These are phyloP conservation scores for Crassisporium funariophilum DNA, from an alignment of 768 basidiomycete genomes.

Conservation along the genomic window DNA sequence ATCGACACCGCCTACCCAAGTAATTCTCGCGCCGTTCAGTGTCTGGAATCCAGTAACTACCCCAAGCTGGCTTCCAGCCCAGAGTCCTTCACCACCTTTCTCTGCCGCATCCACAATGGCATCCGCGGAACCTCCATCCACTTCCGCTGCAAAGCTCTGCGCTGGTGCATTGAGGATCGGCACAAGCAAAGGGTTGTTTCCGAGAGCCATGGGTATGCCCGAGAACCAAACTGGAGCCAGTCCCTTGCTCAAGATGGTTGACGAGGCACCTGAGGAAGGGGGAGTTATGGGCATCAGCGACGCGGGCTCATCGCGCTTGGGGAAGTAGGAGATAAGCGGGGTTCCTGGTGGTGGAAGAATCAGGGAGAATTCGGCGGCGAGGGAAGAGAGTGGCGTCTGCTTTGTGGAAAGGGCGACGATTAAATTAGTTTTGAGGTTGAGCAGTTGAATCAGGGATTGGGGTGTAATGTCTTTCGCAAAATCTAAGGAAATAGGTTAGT, in stretches of 20 bases:
- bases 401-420: slow-evolving; percentile 80
- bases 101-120: slow-evolving; percentile 71
- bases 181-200: slow-evolving; percentile 75
- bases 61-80: slow-evolving; percentile 77
- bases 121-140: slow-evolving; percentile 63
- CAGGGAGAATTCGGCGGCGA: slow-evolving; percentile 91
- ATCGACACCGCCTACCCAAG: slow-evolving; percentile 81
- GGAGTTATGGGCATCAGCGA: slow-evolving; percentile 68
- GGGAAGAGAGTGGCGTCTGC: slow-evolving; percentile 70
- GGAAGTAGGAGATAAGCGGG: slow-evolving; percentile 85
- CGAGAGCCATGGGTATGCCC: slow-evolving; percentile 65
- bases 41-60: slow-evolving; percentile 93
- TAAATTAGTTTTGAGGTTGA: slow-evolving; percentile 76
- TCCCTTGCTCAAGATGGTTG: slow-evolving; percentile 46
- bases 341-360: slow-evolving; percentile 84
- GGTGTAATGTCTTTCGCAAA: slow-evolving; percentile 78
- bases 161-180: slow-evolving; percentile 80
- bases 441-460: slow-evolving; percentile 73
- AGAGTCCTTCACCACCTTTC: slow-evolving; percentile 75
- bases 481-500: slow-evolving; percentile 41
- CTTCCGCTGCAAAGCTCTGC: slow-evolving; percentile 76
- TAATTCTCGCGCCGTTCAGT: slow-evolving; percentile 69
- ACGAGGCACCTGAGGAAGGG: slow-evolving; percentile 34
- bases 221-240: slow-evolving; percentile 74
- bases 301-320: slow-evolving; percentile 63